phyloP scores from a whole-genome alignment of 2,329 filamentous ascomycete genomes.

The Cladobotryum mycophilum region DNA sequence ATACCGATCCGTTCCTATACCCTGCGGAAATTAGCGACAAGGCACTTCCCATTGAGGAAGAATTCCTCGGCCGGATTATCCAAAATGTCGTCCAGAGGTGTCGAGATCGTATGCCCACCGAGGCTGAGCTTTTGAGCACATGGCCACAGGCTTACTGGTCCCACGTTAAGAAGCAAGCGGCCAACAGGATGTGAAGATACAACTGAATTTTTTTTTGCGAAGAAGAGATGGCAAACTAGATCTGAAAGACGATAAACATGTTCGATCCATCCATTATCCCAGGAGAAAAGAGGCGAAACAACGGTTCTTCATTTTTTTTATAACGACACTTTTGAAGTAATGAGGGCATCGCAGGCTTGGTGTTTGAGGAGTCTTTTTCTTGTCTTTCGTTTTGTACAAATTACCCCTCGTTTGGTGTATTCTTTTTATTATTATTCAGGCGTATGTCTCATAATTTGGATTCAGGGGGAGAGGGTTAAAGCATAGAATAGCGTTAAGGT shows the following conservation, averaged over 20 bases:
- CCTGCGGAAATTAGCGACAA: constrained; percentile 51
- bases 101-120: constrained; percentile 51
- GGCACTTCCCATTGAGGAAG: constrained; percentile 55
- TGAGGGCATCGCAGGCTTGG: constrained; percentile 24
- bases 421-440: constrained; percentile 5
- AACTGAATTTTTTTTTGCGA: constrained; percentile 2
- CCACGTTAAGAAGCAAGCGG: constrained; percentile 48
- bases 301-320: constrained; percentile 15
- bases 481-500: constrained; percentile 13
- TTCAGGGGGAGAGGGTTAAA: not conserved
- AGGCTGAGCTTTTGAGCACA: constrained; percentile 46
- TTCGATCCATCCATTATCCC: no score
- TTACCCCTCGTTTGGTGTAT: constrained; percentile 17
- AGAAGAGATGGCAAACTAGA: not conserved
- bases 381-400: constrained; percentile 19
- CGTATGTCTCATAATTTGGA: constrained; percentile 4
- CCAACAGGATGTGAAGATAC: constrained; percentile 21
- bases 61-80: constrained; percentile 55
- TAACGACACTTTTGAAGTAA: constrained; percentile 13
- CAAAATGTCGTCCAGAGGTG: constrained; percentile 56
- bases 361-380: constrained; percentile 22
- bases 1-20: constrained; percentile 57
- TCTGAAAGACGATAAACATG: no score
- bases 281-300: no score
- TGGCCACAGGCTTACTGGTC: constrained; percentile 60